Conservation (phyloP, 805 yeast species). For the Wickerhamiella kazuoi region DNA sequence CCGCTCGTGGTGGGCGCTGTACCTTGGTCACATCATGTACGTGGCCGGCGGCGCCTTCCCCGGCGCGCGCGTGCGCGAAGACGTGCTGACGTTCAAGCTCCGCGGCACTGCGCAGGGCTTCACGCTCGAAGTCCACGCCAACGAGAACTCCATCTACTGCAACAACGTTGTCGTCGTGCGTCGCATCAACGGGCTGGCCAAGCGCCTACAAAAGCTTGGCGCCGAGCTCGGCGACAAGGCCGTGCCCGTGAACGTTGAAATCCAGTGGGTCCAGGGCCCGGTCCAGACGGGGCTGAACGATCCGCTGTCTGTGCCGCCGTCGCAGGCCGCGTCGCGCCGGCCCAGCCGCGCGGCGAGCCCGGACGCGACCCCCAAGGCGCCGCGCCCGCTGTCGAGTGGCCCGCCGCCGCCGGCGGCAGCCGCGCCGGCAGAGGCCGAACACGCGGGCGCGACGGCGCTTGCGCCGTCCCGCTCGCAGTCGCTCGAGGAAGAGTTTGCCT, state of each 20-base stretch:
- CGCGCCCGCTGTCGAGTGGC: too few species aligned
- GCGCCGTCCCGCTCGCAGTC: background rate
- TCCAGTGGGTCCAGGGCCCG: constrained; percentile 3
- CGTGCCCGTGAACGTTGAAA: background rate
- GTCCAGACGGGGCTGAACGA: background rate
- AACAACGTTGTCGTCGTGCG: constrained; percentile 8
- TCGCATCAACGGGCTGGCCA: constrained; percentile 5
- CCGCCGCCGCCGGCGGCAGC: too few species aligned
- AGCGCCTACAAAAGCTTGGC: background rate
- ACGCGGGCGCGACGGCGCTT: background rate
- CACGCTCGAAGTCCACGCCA: constrained; percentile 12
- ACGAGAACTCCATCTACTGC: constrained; percentile 9
- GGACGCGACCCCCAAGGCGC: background rate
- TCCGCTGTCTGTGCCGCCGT: background rate
- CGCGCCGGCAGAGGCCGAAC: too few species aligned
- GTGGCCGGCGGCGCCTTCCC: constrained; percentile 69
- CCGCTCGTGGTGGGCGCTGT: constrained; percentile 52
- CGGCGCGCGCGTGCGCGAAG: constrained; percentile 57
- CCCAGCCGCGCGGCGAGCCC: background rate
- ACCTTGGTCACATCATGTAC: constrained; percentile 56
- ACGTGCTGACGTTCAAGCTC: constrained; percentile 11
- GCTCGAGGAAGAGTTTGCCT: background rate
- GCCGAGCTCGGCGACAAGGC: background rate
- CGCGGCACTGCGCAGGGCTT: constrained; percentile 11
- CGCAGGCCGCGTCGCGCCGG: background rate